phyloP scores from a whole-genome alignment of 805 yeast genomes.

The Candida sakaeoensis region DNA sequence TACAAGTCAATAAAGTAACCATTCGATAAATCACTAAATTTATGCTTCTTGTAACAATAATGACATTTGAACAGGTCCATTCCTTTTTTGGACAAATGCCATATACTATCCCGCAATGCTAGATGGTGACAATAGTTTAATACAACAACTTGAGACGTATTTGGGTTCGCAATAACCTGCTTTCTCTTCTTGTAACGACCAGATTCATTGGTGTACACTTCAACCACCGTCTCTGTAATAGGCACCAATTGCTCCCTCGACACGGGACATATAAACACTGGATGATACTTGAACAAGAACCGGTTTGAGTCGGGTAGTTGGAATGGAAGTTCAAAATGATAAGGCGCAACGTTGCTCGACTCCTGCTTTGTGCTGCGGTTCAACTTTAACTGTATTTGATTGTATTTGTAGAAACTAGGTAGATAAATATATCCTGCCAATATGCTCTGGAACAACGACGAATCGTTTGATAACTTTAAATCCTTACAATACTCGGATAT shows the following conservation, averaged over 20 bases:
- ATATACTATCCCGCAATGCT: constrained; percentile 39
- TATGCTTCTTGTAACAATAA: constrained; percentile 43
- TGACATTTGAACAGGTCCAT: constrained; percentile 41
- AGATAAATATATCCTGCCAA: constrained; percentile 39
- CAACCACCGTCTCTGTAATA: constrained; percentile 17
- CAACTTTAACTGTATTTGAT: constrained; percentile 31
- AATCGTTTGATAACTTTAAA: constrained; percentile 35
- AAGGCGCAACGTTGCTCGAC: constrained; percentile 23
- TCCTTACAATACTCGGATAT: constrained; percentile 37
- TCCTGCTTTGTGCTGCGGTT: constrained; percentile 30
- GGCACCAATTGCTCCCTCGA: constrained; percentile 42
- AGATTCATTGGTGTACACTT: constrained; percentile 3
- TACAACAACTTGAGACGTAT: constrained; percentile 37
- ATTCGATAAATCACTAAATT: constrained; percentile 34
- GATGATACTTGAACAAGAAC: constrained; percentile 39
- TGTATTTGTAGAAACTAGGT: constrained; percentile 42
- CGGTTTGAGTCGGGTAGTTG: constrained; percentile 38
- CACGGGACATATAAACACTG: constrained; percentile 44
- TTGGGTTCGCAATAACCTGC: constrained; percentile 11
- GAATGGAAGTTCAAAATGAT: constrained; percentile 35
- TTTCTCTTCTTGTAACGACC: not conserved
- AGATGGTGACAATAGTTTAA: constrained; percentile 39
- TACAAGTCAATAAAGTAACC: constrained; percentile 38
- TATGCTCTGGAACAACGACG: constrained; percentile 37
- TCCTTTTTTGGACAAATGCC: constrained; percentile 37